Percentiles rank a stretch among this genome's conserved stretches.
Evolutionary conservation across 371 early-diverging fungal species (phyloP).

Genomic region (Chytridiales sp.): DNA sequence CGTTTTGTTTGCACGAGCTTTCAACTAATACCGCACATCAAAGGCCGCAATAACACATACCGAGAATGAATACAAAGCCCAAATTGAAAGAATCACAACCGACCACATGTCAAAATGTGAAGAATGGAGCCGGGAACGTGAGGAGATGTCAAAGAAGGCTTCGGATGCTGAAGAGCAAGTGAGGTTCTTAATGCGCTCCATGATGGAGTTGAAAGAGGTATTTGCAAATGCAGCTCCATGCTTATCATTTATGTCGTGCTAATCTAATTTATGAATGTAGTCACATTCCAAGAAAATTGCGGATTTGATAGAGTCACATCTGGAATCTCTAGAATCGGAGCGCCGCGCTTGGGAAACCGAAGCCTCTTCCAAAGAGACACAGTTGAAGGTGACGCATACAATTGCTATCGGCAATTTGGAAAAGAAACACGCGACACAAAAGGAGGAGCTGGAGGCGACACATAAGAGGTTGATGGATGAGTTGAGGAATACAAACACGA

Average conservation of each 20-base stretch:
- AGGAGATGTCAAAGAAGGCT: neutral
- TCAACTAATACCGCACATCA: neutral
- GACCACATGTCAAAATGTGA: slow-evolving; percentile 11
- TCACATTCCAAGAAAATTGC: slow-evolving; percentile 17
- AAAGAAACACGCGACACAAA: slow-evolving; percentile 23
- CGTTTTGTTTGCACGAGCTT: neutral
- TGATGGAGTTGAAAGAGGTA: slow-evolving; percentile 18
- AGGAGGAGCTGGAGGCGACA: slow-evolving; percentile 29
- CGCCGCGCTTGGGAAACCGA: slow-evolving; percentile 37
- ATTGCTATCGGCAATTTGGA: slow-evolving; percentile 40
- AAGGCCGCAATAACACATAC: slow-evolving; percentile 19
- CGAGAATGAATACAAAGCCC: slow-evolving; percentile 20
- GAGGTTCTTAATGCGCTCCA: neutral
- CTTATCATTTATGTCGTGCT: neutral
- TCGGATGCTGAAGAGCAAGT: neutral
- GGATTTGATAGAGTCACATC: slow-evolving; percentile 10
- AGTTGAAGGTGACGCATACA: slow-evolving; percentile 36
- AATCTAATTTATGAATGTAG: slow-evolving; percentile 3
- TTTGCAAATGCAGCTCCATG: no score
- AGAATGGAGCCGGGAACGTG: neutral
- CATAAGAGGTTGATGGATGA: slow-evolving; percentile 43
- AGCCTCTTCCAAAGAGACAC: slow-evolving; percentile 34
- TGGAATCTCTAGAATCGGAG: slow-evolving; percentile 22
- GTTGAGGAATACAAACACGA: slow-evolving; percentile 39
- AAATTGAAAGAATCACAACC: slow-evolving; percentile 1